phyloP scores from a whole-genome alignment of 106 monocot genomes.

The Phalaenopsis equestris region DNA sequence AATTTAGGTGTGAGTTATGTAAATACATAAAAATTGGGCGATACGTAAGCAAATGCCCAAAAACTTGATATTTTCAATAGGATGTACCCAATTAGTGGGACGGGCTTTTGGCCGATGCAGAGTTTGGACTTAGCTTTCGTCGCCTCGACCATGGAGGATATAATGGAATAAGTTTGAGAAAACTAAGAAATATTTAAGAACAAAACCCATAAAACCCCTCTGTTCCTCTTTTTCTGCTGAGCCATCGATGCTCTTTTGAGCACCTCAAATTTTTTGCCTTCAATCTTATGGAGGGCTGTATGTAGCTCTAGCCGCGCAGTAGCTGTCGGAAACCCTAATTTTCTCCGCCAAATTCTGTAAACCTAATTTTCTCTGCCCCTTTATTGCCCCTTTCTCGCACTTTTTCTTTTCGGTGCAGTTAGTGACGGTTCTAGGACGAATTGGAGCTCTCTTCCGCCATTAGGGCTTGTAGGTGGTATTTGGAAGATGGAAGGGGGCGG shows the following conservation, averaged over 20 bases:
- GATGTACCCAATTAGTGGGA: no score
- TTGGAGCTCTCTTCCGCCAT: not conserved
- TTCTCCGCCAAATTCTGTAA: not conserved
- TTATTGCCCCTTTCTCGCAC: not conserved
- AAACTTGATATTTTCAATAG: no score
- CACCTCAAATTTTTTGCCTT: not conserved
- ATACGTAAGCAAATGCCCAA: no score
- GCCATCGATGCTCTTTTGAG: not conserved
- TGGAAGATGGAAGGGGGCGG: conserved; percentile 13
- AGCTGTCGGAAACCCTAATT: not conserved
- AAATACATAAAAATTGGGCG: no score
- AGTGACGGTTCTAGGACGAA: not conserved
- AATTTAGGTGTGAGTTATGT: no score
- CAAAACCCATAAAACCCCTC: not conserved
- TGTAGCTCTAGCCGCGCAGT: not conserved
- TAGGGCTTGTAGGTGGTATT: conserved; percentile 26
- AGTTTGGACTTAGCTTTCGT: no score
- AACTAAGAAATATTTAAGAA: no score
- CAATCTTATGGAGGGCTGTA: conserved; percentile 8
- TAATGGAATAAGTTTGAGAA: no score
- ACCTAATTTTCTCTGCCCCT: not conserved
- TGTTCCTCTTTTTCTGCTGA: not conserved
- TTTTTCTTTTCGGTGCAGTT: not conserved
- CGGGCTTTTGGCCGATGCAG: no score
- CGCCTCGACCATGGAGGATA: no score